Base-by-base conservation (phyloP, 352 stramenopile genomes). In the Phytophthora ramorum region DNA sequence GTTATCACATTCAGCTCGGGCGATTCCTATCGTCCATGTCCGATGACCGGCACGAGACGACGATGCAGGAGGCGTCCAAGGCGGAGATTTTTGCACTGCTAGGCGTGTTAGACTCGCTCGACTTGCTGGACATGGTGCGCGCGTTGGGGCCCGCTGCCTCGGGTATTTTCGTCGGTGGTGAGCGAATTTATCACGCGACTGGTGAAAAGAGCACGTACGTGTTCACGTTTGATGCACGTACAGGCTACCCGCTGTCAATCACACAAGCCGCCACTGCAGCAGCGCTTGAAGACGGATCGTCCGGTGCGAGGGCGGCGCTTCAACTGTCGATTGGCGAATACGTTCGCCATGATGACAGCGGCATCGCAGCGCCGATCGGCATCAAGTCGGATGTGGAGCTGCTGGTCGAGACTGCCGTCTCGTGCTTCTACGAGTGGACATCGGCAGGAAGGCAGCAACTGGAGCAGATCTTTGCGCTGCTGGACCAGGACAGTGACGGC, bases 301-400 rank as follows among this genome's bases (percentile, higher is more conserved):
- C 28, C 28, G 24, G 38, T 19, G 28, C 20, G 1, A 43, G 19
- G 2, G 22, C n/a, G 24, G 38, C 14, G 37, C 35, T 66, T 40
- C 50, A 65, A 32, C 45, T 84, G 47, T 62, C 75, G 26, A 67
- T 87, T 10, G 75, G 85, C 26, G 73, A 81, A 37, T 87, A 84
- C 54, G 10, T 77, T 8, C 66, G 69, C 43, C 78, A 73, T 17
- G 59, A 75, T 44, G 40, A 53, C 22, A 57, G 52, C 7, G 46
- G 13, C 37, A 76, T 81, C 32, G 63, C 75, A 19, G 60, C 76
- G 4, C 77, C 77, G 2, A 20, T 58, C 1, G 70, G 75, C 12
- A 77, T 89, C 65, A 85, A 86, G 56, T 85, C 79, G 45, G 77
- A 88, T 30, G 75, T 87, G 22, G 77, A 87, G 58, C 44, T 89